Percentiles rank a stretch among this genome's conserved stretches.
Evolutionary conservation across 2,329 filamentous ascomycete species (phyloP).

Genomic region (Xylariomycetidae sp.): DNA sequence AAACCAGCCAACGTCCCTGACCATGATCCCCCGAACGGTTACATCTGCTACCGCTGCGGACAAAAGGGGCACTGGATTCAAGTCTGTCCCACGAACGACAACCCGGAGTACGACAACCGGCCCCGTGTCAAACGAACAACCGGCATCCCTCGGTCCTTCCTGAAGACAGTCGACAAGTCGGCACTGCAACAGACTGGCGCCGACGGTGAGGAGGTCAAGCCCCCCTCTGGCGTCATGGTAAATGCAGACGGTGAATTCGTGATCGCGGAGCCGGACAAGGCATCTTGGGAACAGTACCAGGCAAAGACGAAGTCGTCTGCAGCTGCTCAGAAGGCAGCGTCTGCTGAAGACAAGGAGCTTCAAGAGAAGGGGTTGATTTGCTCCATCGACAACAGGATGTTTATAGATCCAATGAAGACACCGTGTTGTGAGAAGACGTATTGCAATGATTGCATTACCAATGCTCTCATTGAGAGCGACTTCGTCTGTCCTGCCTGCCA

Average conservation of each 20-base stretch:
- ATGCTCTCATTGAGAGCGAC: conserved; percentile 97
- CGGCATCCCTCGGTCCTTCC: conserved; percentile 89
- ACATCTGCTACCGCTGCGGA: conserved; percentile 93
- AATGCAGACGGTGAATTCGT: conserved; percentile 98
- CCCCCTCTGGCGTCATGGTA: conserved; percentile 88
- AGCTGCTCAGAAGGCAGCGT: conserved; percentile 71
- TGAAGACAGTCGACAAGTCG: conserved; percentile 93
- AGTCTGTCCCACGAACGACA: conserved; percentile 95
- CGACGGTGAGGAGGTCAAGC: conserved; percentile 67
- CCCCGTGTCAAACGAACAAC: conserved; percentile 94
- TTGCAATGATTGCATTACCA: conserved; percentile 99
- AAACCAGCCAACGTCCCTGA: conserved; percentile 74
- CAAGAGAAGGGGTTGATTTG: conserved; percentile 87
- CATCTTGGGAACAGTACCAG: conserved; percentile 94
- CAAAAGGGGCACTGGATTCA: conserved; percentile 99
- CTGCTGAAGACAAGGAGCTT: conserved; percentile 76
- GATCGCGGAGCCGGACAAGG: conserved; percentile 90
- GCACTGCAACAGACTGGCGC: conserved; percentile 68
- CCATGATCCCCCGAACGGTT: conserved; percentile 86
- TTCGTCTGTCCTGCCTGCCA: conserved; percentile 91
- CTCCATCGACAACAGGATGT: conserved; percentile 94
- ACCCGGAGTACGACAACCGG: conserved; percentile 90
- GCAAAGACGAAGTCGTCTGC: conserved; percentile 85
- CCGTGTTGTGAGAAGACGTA: conserved; percentile 98
- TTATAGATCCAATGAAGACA: conserved; percentile 98